Conservation (phyloP, 2,329 filamentous ascomycete species). For the Xylaria polymorpha region DNA sequence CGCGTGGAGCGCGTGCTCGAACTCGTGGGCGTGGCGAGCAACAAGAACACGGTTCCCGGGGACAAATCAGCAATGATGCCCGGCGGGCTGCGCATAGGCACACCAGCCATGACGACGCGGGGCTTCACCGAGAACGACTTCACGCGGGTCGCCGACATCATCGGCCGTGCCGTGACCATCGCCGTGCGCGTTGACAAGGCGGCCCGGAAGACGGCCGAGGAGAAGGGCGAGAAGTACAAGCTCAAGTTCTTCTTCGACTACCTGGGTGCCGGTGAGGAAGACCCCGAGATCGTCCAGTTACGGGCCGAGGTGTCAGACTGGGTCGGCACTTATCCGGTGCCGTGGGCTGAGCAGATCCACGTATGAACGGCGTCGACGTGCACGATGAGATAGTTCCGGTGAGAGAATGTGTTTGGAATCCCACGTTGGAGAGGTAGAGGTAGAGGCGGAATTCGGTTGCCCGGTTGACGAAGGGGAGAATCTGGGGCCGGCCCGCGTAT, state of each 20-base stretch:
- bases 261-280: conserved; percentile 73
- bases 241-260: conserved; percentile 76
- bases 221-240: conserved; percentile 73
- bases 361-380: not conserved
- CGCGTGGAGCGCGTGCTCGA: conserved; percentile 91
- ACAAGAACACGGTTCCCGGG: conserved; percentile 98
- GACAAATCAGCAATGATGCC: conserved; percentile 94
- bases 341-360: conserved; percentile 64
- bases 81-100: conserved; percentile 92
- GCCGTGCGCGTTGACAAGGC: conserved; percentile 80
- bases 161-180: conserved; percentile 84
- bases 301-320: conserved; percentile 81
- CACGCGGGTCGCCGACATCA: conserved; percentile 83
- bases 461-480: not conserved
- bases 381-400: not conserved
- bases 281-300: conserved; percentile 78
- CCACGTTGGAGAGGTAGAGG: too few relatives aligned
- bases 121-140: conserved; percentile 94
- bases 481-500: not conserved
- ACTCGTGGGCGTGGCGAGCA: conserved; percentile 93
- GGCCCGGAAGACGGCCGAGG: conserved; percentile 74
- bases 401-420: not conserved
- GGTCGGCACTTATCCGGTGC: conserved; percentile 79
- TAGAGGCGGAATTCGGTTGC: not conserved
- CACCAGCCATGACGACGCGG: conserved; percentile 96